Base-by-base conservation (phyloP, 306 rosid species). In the Parietaria judaica region DNA sequence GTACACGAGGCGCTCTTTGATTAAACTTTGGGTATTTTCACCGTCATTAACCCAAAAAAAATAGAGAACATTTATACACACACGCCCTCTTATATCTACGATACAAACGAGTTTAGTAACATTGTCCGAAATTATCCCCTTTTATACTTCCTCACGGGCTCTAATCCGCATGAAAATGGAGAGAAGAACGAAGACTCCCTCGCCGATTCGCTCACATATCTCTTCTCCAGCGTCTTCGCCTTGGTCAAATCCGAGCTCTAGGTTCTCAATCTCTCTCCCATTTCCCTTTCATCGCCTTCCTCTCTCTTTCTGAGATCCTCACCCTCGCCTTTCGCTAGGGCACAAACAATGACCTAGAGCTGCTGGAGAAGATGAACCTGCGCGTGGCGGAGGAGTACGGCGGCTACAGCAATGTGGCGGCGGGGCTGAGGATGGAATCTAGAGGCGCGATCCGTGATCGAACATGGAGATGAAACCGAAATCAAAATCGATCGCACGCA, bases 241-340 rank as follows among this genome's bases (percentile, higher is more conserved):
- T 80, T 92, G 88, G 64, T 88, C 84, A 82, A 79, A 79, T 84
- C 88, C 2, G 96, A 92, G 76, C 90, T 92, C 70, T 85, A 84
- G 77, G 97, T 91, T 66, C n/a, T n/a, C n/a, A n/a, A n/a, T n/a
- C n/a, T n/a, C n/a, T n/a, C n/a, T n/a, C 23, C 45, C 38, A 7
- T 49, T 49, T 49, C 52, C 52, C 14, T 49, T 49, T 49, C 52
- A 7, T 49, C 12, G 6, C 12, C 52, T 10, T 14, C 3, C 14
- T 8, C 52, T 49, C 52, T 3, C n/a, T 49, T 49, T n/a, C n/a
- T n/a, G n/a, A n/a, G n/a, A n/a, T 49, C 52, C 52, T 44, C 23
- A 16, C 35, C 63, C 57, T 53, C 49, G 47, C 46, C 43, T 38
- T 54, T 61, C 36, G 14, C 56, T 72, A 91, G 95, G 99, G 95